A percentile compares a stretch with the other conserved stretches of the same genome.
Evolutionary conservation across 495 filamentous ascomycete genomes (phyloP).

Genomic region (Neurospora tetraspora): DNA sequence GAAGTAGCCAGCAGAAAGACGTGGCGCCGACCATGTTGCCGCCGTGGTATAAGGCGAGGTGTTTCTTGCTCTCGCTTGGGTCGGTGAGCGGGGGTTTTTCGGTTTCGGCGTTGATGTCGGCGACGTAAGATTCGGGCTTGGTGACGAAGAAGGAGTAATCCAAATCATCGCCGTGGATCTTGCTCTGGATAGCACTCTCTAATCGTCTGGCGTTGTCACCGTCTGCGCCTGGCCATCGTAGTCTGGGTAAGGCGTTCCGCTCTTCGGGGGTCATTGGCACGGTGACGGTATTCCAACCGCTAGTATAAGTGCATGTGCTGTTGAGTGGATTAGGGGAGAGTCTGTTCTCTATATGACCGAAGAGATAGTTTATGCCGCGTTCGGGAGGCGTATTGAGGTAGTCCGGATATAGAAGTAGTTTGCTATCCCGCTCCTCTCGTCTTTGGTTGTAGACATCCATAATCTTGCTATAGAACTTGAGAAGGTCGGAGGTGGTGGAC

Average conservation of each 20-base stretch:
- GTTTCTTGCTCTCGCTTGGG: too few relatives aligned
- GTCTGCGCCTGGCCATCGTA: conserved; percentile 9
- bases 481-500: conserved; percentile 6
- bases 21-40: too few relatives aligned
- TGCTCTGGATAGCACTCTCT: background rate
- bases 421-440: background rate
- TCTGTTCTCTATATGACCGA: background rate
- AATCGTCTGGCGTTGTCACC: conserved; percentile 6
- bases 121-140: background rate
- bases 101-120: too few relatives aligned
- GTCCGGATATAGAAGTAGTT: background rate
- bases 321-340: background rate
- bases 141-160: background rate
- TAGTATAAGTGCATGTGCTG: conserved; percentile 5
- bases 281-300: conserved; percentile 3
- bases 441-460: conserved; percentile 4
- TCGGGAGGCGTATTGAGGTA: background rate
- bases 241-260: background rate
- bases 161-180: background rate
- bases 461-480: conserved; percentile 6
- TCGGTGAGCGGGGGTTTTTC: too few relatives aligned
- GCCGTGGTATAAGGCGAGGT: too few relatives aligned
- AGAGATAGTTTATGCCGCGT: conserved; percentile 2
- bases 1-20: too few relatives aligned
- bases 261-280: background rate